Conservation (phyloP, 331 rosid species). For the Spiraea crenata region DNA sequence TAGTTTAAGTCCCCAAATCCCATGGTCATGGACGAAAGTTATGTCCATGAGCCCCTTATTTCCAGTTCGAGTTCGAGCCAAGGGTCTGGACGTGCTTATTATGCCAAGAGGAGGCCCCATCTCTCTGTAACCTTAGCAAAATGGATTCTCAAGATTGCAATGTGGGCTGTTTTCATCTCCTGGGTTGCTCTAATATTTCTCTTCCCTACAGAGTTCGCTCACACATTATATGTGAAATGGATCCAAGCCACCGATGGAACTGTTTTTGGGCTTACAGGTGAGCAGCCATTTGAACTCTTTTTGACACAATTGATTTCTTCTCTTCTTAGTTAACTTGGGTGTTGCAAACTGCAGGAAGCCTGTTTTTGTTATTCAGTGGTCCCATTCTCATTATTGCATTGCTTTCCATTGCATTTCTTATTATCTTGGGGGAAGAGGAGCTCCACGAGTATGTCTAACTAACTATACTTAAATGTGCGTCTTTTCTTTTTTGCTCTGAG, state of each 20-base stretch:
- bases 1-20: not conserved
- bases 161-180: slow-evolving; percentile 43
- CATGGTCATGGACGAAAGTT: slow-evolving; percentile 39
- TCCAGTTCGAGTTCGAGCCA: slow-evolving; percentile 1
- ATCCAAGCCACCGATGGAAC: slow-evolving; percentile 22
- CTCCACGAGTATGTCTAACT: slow-evolving; percentile 41
- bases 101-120: slow-evolving; percentile 24
- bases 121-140: slow-evolving; percentile 35
- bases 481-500: not conserved
- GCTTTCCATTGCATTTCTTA: slow-evolving; percentile 50
- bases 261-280: slow-evolving; percentile 61
- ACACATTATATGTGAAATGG: slow-evolving; percentile 28
- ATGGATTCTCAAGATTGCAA: slow-evolving; percentile 46
- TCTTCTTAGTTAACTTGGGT: slow-evolving; percentile 20
- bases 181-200: slow-evolving; percentile 60
- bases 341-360: slow-evolving; percentile 55
- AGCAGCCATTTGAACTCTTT: not conserved
- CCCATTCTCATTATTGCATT: slow-evolving; percentile 66
- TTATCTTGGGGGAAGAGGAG: slow-evolving; percentile 57
- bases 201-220: slow-evolving; percentile 41
- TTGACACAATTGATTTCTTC: not conserved
- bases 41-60: slow-evolving; percentile 45
- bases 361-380: slow-evolving; percentile 47
- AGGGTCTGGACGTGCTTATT: slow-evolving; percentile 26
- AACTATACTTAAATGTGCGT: not conserved